A percentile compares a stretch with the other conserved stretches of the same genome.
These are phyloP conservation scores for Boletus subcaerulescens DNA, from an alignment of 768 basidiomycete genomes.

Conservation along the genomic window DNA sequence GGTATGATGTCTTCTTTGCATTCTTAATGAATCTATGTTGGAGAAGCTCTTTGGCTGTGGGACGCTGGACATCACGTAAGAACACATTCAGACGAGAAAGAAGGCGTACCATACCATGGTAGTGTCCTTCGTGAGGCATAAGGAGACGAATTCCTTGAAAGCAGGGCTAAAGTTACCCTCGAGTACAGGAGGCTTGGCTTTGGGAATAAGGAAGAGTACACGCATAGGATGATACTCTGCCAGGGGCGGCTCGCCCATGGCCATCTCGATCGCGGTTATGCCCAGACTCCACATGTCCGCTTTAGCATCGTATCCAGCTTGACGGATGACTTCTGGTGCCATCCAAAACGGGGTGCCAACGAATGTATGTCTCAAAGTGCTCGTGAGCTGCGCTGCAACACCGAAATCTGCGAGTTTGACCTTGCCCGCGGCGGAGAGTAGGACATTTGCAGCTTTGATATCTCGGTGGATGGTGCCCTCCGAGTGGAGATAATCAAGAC, in stretches of 20 bases:
- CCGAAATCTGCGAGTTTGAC: constrained; percentile 99
- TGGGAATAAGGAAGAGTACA: constrained; percentile 95
- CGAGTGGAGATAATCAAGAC: constrained; percentile 93
- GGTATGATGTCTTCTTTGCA: constrained; percentile 77
- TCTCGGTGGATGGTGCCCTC: constrained; percentile 98
- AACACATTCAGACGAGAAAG: neutral
- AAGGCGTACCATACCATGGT: constrained; percentile 48
- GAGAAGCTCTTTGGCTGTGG: constrained; percentile 86
- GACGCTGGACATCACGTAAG: constrained; percentile 56
- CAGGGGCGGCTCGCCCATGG: constrained; percentile 93
- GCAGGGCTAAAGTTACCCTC: constrained; percentile 81
- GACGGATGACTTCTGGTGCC: constrained; percentile 98
- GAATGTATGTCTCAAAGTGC: constrained; percentile 92
- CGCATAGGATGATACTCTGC: constrained; percentile 99
- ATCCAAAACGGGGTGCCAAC: constrained; percentile 98
- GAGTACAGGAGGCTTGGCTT: constrained; percentile 88
- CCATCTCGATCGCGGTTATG: constrained; percentile 98
- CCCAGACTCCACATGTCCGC: constrained; percentile 98
- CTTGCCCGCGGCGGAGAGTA: constrained; percentile 85
- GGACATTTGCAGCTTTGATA: constrained; percentile 97
- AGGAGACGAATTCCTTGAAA: constrained; percentile 91
- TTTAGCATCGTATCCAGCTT: constrained; percentile 93
- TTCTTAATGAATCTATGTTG: constrained; percentile 90
- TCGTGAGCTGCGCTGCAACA: constrained; percentile 95
- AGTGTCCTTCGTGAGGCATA: constrained; percentile 93